Percentiles rank a stretch among this genome's conserved stretches.
These are phyloP conservation scores for Puccinia polysora DNA, from an alignment of 1,284 basidiomycete species.

Conservation along the genomic window DNA sequence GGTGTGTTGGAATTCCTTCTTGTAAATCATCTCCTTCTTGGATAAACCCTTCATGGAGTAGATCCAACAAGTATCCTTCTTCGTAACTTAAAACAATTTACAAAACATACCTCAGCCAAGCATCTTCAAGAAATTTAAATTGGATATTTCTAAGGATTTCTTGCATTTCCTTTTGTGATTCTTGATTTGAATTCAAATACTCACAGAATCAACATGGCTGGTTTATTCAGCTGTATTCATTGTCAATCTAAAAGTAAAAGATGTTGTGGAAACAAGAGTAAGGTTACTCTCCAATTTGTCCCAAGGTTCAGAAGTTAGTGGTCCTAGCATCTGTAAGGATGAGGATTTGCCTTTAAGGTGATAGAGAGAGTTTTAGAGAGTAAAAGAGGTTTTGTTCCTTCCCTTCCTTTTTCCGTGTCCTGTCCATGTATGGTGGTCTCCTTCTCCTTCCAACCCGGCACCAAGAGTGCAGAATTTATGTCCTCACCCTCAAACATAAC, in stretches of 20 bases:
- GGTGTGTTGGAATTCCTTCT: constrained; percentile 98
- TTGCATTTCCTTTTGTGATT: constrained; percentile 46
- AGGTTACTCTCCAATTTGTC: too few relatives aligned
- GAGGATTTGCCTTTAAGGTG: too few relatives aligned
- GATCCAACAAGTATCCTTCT: constrained; percentile 94
- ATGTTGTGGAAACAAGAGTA: too few relatives aligned
- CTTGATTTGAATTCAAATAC: constrained; percentile 15
- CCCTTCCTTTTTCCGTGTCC: too few relatives aligned
- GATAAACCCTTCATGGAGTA: constrained; percentile 99
- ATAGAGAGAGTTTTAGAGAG: too few relatives aligned
- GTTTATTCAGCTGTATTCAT: background rate
- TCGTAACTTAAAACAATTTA: constrained; percentile 91
- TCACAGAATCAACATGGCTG: background rate
- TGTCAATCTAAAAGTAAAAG: constrained; percentile 44
- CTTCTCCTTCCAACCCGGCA: too few relatives aligned
- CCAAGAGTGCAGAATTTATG: too few relatives aligned
- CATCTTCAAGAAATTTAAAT: constrained; percentile 97
- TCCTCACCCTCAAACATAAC: too few relatives aligned
- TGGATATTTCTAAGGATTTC: constrained; percentile 55
- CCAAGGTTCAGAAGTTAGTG: too few relatives aligned
- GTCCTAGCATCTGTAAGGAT: too few relatives aligned
- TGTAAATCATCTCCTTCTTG: constrained; percentile 96
- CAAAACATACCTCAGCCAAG: constrained; percentile 98
- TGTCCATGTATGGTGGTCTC: too few relatives aligned
- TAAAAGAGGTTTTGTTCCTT: too few relatives aligned